Percentiles rank a stretch among this genome's conserved stretches.
Evolutionary conservation across 2,329 filamentous ascomycete species (phyloP).

Genomic region (Alternaria alternata): DNA sequence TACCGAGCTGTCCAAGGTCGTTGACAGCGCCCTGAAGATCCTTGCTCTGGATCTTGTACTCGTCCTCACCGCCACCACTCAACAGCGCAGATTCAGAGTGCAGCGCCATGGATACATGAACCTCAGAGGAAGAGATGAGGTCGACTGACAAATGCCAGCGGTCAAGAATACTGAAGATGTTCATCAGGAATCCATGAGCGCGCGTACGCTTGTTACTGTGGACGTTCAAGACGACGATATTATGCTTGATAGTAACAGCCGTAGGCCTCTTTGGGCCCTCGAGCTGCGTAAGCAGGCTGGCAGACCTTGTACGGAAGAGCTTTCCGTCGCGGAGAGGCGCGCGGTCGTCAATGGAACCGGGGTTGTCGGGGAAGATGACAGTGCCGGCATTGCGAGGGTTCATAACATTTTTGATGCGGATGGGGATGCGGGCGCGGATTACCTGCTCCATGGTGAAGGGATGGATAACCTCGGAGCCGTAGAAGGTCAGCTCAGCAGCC

Average conservation of each 20-base stretch:
- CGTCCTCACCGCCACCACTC: conserved; percentile 56
- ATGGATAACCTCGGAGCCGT: conserved; percentile 88
- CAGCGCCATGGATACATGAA: conserved; percentile 96
- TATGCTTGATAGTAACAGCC: conserved; percentile 94
- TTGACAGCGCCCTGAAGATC: conserved; percentile 63
- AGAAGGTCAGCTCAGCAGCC: conserved; percentile 87
- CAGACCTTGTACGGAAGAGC: conserved; percentile 58
- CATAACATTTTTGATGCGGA: conserved; percentile 92
- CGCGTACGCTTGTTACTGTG: conserved; percentile 97
- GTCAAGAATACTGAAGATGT: conserved; percentile 91
- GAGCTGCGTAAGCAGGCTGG: conserved; percentile 55
- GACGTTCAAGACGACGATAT: conserved; percentile 96
- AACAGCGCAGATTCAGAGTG: conserved; percentile 74
- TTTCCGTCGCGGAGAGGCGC: conserved; percentile 66
- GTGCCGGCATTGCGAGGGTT: conserved; percentile 82
- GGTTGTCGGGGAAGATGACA: conserved; percentile 79
- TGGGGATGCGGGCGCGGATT: conserved; percentile 78
- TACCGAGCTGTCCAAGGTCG: conserved; percentile 81
- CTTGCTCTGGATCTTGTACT: conserved; percentile 57
- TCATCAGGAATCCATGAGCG: conserved; percentile 94
- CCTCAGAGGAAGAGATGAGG: conserved; percentile 94
- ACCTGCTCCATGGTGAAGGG: conserved; percentile 98
- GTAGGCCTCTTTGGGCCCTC: conserved; percentile 61
- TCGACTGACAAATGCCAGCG: conserved; percentile 89
- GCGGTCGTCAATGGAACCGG: conserved; percentile 62